A percentile compares a stretch with the other conserved stretches of the same genome.
These are phyloP conservation scores for Claviceps quebecensis DNA, from an alignment of 2,329 filamentous ascomycete genomes.

Conservation along the genomic window DNA sequence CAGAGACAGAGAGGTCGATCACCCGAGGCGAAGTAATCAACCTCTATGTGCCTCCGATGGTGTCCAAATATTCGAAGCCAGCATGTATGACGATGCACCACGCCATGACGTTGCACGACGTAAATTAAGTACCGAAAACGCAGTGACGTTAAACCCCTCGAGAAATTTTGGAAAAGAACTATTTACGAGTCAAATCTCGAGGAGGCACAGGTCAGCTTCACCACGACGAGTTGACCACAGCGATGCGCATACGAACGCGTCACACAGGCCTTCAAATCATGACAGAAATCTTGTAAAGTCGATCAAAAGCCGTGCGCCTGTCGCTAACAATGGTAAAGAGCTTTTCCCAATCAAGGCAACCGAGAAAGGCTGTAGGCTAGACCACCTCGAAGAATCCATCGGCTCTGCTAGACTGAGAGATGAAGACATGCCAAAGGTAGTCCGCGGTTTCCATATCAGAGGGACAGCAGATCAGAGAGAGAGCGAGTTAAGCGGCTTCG, in stretches of 20 bases:
- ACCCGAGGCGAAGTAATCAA: slow-evolving; percentile 17
- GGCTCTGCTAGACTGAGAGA: slow-evolving; percentile 23
- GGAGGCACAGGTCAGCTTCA: slow-evolving; percentile 38
- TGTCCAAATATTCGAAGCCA: slow-evolving; percentile 51
- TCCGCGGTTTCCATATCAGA: slow-evolving; percentile 46
- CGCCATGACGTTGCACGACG: slow-evolving; percentile 15
- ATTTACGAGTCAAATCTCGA: slow-evolving; percentile 32
- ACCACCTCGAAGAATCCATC: slow-evolving; percentile 25
- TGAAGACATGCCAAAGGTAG: slow-evolving; percentile 39
- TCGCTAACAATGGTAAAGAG: slow-evolving; percentile 21
- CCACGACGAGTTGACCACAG: slow-evolving; percentile 30
- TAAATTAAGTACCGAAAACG: slow-evolving; percentile 15
- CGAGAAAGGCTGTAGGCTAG: slow-evolving; percentile 19
- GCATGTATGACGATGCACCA: slow-evolving; percentile 66
- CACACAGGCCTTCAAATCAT: slow-evolving; percentile 19
- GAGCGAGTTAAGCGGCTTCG: slow-evolving; percentile 35
- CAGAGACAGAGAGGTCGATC: slow-evolving; percentile 38
- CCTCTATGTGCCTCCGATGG: slow-evolving; percentile 29
- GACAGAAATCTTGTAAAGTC: slow-evolving; percentile 20
- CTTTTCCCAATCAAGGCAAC: slow-evolving; percentile 23
- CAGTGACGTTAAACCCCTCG: slow-evolving; percentile 14
- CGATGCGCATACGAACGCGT: slow-evolving; percentile 24
- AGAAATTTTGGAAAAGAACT: slow-evolving; percentile 46
- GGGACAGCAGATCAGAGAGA: slow-evolving; percentile 37
- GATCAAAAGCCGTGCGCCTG: slow-evolving; percentile 19